Evolutionary conservation across 805 yeast genomes (phyloP).

Genomic region (Priceomyces castillae): DNA sequence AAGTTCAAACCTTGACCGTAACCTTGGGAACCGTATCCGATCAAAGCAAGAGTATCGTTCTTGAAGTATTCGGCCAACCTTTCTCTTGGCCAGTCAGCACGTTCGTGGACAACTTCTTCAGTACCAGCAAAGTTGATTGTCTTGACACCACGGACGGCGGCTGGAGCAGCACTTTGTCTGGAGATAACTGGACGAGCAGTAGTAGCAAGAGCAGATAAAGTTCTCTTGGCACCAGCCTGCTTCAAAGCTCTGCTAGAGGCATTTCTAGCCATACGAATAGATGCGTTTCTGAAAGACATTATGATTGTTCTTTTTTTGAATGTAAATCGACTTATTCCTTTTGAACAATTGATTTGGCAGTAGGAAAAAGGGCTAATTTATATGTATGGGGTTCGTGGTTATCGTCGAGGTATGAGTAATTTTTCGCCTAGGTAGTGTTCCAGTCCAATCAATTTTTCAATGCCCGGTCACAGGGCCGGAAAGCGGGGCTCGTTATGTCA

Average conservation of each 20-base stretch:
- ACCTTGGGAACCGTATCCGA: constrained; percentile 99
- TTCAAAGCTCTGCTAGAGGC: constrained; percentile 41
- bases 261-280: constrained; percentile 46
- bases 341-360: not conserved
- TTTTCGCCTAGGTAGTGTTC: constrained; percentile 5
- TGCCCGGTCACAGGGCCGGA: constrained; percentile 9
- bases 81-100: constrained; percentile 99
- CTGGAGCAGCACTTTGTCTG: constrained; percentile 38
- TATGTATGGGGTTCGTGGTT: constrained; percentile 2
- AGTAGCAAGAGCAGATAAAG: constrained; percentile 56
- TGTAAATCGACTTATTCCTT: constrained; percentile 3
- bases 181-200: constrained; percentile 43
- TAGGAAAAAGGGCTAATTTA: constrained; percentile 3
- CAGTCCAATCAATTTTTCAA: not conserved
- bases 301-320: not conserved
- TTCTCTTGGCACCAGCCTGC: constrained; percentile 59
- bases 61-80: constrained; percentile 94
- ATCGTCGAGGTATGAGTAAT: constrained; percentile 7
- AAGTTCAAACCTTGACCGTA: constrained; percentile 99
- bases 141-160: constrained; percentile 86
- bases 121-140: constrained; percentile 96
- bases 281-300: constrained; percentile 46
- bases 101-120: constrained; percentile 94
- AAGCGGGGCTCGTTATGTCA: constrained; percentile 3
- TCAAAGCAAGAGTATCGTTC: constrained; percentile 94